Percentiles rank a stretch among this genome's conserved stretches.
These are phyloP conservation scores for Spergularia bocconei DNA, from an alignment of 148 eudicot species.

Conservation along the genomic window DNA sequence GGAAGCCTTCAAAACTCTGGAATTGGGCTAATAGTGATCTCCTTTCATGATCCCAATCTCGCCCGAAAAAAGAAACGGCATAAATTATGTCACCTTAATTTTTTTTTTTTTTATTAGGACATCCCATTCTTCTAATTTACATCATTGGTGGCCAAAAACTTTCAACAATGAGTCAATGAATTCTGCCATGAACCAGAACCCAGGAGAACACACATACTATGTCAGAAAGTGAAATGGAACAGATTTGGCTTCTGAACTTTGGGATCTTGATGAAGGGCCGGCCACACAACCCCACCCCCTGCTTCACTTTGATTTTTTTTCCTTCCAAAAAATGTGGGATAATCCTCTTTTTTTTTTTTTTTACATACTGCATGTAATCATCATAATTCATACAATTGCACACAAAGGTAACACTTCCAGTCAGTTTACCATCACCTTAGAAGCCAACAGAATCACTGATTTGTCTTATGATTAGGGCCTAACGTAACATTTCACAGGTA, in stretches of 20 bases:
- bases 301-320: background rate
- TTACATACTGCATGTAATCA: background rate
- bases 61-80: no score
- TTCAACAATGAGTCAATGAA: no score
- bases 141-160: no score
- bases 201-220: background rate
- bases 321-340: background rate
- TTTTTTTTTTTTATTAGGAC: no score
- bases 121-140: no score
- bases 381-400: background rate
- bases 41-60: no score
- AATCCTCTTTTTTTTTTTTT: background rate
- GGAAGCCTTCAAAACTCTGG: no score
- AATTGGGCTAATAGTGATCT: no score
- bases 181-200: background rate
- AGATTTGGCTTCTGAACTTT: background rate
- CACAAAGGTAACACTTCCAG: background rate
- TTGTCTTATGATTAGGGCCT: background rate
- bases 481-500: background rate
- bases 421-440: background rate
- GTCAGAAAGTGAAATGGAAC: no score
- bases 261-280: background rate
- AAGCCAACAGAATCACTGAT: background rate
- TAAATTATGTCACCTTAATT: no score
- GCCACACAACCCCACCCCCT: background rate